These are phyloP conservation scores for Agroathelia rolfsii DNA, from an alignment of 1,284 basidiomycete genomes.

Conservation along the genomic window DNA sequence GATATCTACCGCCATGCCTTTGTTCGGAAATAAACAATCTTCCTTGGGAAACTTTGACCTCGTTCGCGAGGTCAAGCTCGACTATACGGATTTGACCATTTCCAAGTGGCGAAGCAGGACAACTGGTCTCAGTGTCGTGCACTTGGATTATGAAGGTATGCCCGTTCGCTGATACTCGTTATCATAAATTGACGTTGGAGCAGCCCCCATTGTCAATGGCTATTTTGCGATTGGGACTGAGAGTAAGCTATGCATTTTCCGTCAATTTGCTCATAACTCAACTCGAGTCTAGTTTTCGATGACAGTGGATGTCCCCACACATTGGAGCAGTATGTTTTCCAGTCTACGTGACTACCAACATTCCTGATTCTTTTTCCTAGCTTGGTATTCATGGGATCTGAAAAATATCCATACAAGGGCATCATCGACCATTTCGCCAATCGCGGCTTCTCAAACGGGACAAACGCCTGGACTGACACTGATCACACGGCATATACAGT, in stretches of 20 bases:
- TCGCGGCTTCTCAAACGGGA: constrained; percentile 89
- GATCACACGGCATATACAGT: constrained; percentile 94
- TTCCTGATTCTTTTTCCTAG: constrained; percentile 31
- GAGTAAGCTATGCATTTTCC: constrained; percentile 54
- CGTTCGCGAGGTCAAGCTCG: constrained; percentile 58
- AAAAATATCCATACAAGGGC: constrained; percentile 94
- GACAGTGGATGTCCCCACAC: constrained; percentile 93
- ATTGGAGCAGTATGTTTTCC: constrained; percentile 68
- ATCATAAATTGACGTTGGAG: constrained; percentile 11
- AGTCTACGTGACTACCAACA: constrained; percentile 5
- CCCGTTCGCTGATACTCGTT: no score
- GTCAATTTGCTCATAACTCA: no score
- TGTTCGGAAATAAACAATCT: no score
- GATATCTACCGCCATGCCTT: no score
- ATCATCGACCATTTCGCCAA: constrained; percentile 97
- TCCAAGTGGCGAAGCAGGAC: constrained; percentile 80
- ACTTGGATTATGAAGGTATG: constrained; percentile 75
- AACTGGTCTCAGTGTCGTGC: constrained; percentile 72
- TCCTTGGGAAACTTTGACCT: constrained; percentile 79
- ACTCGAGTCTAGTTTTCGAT: constrained; percentile 80
- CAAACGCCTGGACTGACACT: constrained; percentile 79
- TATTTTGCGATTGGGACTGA: constrained; percentile 92
- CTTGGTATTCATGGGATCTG: constrained; percentile 89
- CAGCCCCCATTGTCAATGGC: constrained; percentile 85
- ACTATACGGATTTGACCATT: constrained; percentile 67